Conservation (phyloP, 352 stramenopile species). For the Blastocystis sp. region DNA sequence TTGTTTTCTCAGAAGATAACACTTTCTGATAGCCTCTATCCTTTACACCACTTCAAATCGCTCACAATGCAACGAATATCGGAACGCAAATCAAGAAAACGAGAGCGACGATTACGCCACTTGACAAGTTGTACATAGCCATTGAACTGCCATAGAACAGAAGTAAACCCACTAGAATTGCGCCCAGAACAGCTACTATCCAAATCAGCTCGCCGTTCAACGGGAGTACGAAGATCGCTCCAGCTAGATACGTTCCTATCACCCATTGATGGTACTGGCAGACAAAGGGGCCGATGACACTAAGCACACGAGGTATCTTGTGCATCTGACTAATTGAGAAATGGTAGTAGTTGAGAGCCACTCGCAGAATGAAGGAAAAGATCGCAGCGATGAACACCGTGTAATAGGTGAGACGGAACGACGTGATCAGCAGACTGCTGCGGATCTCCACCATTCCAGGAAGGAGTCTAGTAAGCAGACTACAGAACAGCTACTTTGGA, state of each 20-base stretch:
- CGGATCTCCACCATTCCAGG: neutral
- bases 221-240: neutral
- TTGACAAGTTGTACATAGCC: neutral
- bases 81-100: neutral
- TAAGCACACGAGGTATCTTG: constrained; percentile 8
- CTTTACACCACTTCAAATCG: neutral
- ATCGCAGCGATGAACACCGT: neutral
- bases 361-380: constrained; percentile 13
- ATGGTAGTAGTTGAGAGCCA: constrained; percentile 44
- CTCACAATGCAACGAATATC: neutral
- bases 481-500: neutral
- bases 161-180: neutral
- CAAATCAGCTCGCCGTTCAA: neutral
- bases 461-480: neutral
- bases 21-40: neutral
- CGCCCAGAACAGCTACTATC: neutral
- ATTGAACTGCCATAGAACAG: neutral
- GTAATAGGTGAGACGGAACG: neutral
- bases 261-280: constrained; percentile 53
- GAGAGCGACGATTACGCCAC: neutral
- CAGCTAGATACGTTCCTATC: neutral
- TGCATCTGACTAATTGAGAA: constrained; percentile 24
- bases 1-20: constrained; percentile 20
- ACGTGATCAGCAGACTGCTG: neutral
- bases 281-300: neutral